phyloP scores from a whole-genome alignment of 495 filamentous ascomycete genomes.

The Jackrogersella minutella region DNA sequence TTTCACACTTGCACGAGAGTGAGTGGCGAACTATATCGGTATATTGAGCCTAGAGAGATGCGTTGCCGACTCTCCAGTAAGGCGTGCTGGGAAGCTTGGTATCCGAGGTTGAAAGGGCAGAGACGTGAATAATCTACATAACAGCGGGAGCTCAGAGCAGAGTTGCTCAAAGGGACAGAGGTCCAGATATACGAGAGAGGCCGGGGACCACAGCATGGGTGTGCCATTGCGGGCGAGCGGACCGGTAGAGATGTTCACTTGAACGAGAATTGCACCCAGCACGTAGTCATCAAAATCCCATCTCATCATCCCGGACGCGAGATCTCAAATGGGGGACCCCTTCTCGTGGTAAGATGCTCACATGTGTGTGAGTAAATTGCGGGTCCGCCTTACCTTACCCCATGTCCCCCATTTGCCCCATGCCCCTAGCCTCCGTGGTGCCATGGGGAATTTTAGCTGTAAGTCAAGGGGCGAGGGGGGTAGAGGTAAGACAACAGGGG shows the following conservation, averaged over 20 bases:
- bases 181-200: conserved; percentile 39
- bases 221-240: conserved; percentile 44
- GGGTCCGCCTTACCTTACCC: conserved; percentile 35
- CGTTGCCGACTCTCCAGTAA: conserved; percentile 4
- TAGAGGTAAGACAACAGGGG: background rate
- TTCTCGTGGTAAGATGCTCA: conserved; percentile 34
- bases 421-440: conserved; percentile 28
- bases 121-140: conserved; percentile 16
- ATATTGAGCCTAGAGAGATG: conserved; percentile 2
- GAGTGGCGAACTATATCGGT: conserved; percentile 13
- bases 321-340: conserved; percentile 33
- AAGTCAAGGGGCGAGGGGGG: conserved; percentile 7
- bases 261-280: conserved; percentile 29
- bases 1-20: background rate
- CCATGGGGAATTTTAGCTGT: conserved; percentile 30
- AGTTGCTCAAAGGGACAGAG: conserved; percentile 19
- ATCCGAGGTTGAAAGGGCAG: conserved; percentile 21
- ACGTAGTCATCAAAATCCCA: conserved; percentile 13
- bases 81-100: conserved; percentile 21
- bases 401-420: conserved; percentile 34
- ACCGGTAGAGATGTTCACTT: conserved; percentile 40
- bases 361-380: conserved; percentile 31
- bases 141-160: conserved; percentile 7
- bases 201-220: conserved; percentile 27
- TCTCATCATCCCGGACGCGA: conserved; percentile 33